Evolutionary conservation across 2,329 filamentous ascomycete species (phyloP).

Genomic region (Fusarium temperatum): DNA sequence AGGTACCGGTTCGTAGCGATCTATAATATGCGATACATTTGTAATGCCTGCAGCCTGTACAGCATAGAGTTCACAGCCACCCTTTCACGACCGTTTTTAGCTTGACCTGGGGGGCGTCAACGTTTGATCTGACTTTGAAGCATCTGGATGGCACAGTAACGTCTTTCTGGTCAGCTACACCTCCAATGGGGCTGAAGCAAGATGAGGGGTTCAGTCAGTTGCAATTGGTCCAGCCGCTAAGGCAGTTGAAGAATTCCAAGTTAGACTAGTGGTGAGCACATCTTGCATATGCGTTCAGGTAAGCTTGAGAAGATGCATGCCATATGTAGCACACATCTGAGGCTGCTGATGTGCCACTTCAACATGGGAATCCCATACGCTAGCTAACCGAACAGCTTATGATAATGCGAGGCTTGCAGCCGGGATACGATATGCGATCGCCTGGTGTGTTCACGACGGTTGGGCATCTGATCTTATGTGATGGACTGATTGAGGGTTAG

Average conservation of each 20-base stretch:
- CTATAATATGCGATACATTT: too few species aligned
- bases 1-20: too few species aligned
- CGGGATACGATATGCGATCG: neutral
- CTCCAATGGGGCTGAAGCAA: neutral
- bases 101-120: neutral
- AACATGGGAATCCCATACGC: neutral
- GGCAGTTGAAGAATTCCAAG: neutral
- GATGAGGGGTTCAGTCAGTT: constrained; percentile 5
- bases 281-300: neutral
- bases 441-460: neutral
- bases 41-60: too few species aligned
- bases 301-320: constrained; percentile 1
- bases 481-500: neutral
- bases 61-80: neutral
- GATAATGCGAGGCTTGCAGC: neutral
- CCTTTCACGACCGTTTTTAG: constrained; percentile 5
- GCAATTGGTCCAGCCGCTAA: neutral
- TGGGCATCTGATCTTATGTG: neutral
- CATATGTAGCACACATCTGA: neutral
- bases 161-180: neutral
- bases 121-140: constrained; percentile 1
- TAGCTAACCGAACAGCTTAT: neutral
- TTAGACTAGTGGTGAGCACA: neutral
- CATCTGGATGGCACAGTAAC: neutral
- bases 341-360: neutral